Evolutionary conservation across 164 flowering plant species (phyloP), one percentile per base, ranked within the genome.

Genomic region (Tetrastigma voinierianum): DNA sequence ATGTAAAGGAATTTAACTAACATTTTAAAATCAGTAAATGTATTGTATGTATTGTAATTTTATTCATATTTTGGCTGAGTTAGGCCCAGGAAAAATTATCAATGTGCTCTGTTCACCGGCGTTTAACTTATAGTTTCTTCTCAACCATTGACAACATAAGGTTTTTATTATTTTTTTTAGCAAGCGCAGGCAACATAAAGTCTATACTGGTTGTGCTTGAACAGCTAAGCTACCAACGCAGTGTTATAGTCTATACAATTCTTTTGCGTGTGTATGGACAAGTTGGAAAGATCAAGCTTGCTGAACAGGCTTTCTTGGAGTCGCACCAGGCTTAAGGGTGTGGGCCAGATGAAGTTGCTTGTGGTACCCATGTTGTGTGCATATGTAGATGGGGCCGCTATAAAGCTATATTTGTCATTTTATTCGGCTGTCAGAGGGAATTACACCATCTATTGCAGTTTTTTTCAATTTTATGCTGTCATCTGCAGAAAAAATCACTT

Each of bases 321-420:
- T 90, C 92, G 97, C 93, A 92, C 74, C 97, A 95, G 73, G 88
- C 84, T n/a, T n/a, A n/a, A 46, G 96, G 96, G 64, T 89, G 92
- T 74, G 98, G 92, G 71, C 94, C 98, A 11, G 98, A 95, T 78
- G 96, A 86, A 76, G 86, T 95, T 80, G 97, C 97, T 67, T 91
- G 96, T 76, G 98, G 98, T 46, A 95, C 98, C n/a, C 59, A 86
- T 91, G 96, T 69, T 95, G 52, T 95, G 97, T 80, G 72, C 94
- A 46, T 95, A 95, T 81, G 98, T 69, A 85, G 91, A 82, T 95
- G 98, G 98, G 97, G 96, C 10, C 91, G 85, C 54, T 89, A 85
- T 69, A 86, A 83, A 73, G 86, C 95, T 67, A 92, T 95, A 97
- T 44, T n/a, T 90, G 52, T 71, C 91, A 7, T 95, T 95, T 74